A percentile compares a stretch with the other conserved stretches of the same genome.
Conservation (phyloP, 306 rosid genomes). For the Hylodesmum podocarpum region DNA sequence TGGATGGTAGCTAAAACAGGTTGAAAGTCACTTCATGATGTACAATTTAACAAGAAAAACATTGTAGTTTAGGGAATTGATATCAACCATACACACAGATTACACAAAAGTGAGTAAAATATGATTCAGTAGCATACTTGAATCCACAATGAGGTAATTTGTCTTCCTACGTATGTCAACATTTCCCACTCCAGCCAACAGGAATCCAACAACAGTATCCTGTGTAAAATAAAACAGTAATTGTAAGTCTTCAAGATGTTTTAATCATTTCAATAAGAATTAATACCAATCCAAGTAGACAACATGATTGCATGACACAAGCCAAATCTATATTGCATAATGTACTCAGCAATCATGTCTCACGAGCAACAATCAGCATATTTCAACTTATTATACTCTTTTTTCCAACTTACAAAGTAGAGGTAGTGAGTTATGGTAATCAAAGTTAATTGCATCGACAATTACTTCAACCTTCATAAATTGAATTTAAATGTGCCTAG, state of each 20-base stretch:
- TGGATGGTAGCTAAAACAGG: slow-evolving; percentile 7
- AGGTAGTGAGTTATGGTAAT: not conserved
- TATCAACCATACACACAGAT: not conserved
- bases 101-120: not conserved
- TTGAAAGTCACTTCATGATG: not conserved
- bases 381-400: not conserved
- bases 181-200: slow-evolving; percentile 95
- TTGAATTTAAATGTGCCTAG: not conserved
- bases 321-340: not conserved
- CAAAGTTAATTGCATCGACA: not conserved
- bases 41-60: slow-evolving; percentile 23
- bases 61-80: not conserved
- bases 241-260: not conserved
- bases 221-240: slow-evolving; percentile 28
- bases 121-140: slow-evolving; percentile 56
- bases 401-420: not conserved
- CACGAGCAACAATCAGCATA: not conserved
- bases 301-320: not conserved
- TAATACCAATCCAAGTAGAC: not conserved
- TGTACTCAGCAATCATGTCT: not conserved
- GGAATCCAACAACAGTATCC: slow-evolving; percentile 94
- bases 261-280: slow-evolving; percentile 19
- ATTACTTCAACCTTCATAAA: slow-evolving; percentile 2
- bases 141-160: slow-evolving; percentile 89
- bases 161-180: slow-evolving; percentile 94